Conservation (phyloP, 106 monocot genomes). For the Dioscorea dumetorum region DNA sequence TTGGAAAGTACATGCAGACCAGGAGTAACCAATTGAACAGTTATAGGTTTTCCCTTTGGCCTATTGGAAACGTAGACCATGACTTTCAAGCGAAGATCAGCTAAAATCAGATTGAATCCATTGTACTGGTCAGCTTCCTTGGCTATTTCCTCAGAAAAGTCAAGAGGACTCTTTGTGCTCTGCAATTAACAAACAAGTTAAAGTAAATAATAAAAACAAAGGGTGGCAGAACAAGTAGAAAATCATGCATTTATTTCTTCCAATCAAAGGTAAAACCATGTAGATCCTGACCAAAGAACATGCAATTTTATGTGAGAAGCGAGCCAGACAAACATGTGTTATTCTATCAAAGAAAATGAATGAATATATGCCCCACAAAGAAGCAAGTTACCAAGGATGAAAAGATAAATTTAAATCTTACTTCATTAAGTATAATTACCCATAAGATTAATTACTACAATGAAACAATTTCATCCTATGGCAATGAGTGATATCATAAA, state of each 20-base stretch:
- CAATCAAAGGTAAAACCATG: background rate
- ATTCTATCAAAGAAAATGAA: too few relatives aligned
- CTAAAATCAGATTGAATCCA: slow-evolving; percentile 74
- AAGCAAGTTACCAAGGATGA: too few relatives aligned
- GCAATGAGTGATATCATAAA: too few relatives aligned
- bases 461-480: too few relatives aligned
- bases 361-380: too few relatives aligned
- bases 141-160: slow-evolving; percentile 62
- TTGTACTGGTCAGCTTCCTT: slow-evolving; percentile 68
- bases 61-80: slow-evolving; percentile 89
- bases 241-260: background rate
- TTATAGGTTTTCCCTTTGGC: slow-evolving; percentile 37
- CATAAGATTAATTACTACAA: too few relatives aligned
- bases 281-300: too few relatives aligned
- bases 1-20: slow-evolving; percentile 90
- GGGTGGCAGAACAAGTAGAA: background rate
- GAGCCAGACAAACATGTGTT: too few relatives aligned
- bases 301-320: too few relatives aligned
- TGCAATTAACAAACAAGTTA: slow-evolving; percentile 6
- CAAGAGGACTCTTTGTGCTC: slow-evolving; percentile 54
- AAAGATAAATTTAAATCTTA: too few relatives aligned
- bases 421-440: too few relatives aligned
- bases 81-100: slow-evolving; percentile 53
- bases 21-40: slow-evolving; percentile 50
- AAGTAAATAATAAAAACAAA: background rate